phyloP scores from a whole-genome alignment of 169 alveolate genomes.

The Babesia bovis region DNA sequence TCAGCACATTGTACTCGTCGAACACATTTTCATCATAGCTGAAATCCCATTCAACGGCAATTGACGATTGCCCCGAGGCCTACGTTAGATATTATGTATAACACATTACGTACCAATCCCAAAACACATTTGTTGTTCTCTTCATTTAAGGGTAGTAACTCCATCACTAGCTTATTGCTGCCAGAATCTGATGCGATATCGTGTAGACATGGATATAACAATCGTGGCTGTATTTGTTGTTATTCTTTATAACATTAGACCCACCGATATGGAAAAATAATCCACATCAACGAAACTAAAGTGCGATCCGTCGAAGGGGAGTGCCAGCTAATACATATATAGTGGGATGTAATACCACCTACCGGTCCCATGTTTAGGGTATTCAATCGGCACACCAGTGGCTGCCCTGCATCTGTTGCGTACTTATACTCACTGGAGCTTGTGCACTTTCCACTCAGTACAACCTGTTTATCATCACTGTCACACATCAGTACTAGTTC shows the following conservation, averaged over 20 bases:
- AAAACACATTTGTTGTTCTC: conserved; percentile 32
- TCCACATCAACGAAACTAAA: conserved; percentile 53
- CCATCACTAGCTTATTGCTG: conserved; percentile 58
- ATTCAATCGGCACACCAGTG: conserved; percentile 50
- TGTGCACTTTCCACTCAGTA: conserved; percentile 42
- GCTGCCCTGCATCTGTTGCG: conserved; percentile 45
- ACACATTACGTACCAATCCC: conserved; percentile 50
- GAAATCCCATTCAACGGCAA: conserved; percentile 65
- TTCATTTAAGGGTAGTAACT: conserved; percentile 51
- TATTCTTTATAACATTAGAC: not conserved
- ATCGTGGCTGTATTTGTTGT: conserved; percentile 28
- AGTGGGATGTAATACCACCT: not conserved
- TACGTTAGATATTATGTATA: too few relatives aligned
- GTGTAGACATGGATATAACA: conserved; percentile 53
- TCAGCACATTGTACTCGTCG: conserved; percentile 54
- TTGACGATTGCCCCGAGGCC: conserved; percentile 59
- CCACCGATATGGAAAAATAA: conserved; percentile 60
- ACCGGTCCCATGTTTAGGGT: conserved; percentile 57
- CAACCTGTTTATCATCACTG: conserved; percentile 54
- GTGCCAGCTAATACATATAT: conserved; percentile 24
- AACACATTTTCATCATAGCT: conserved; percentile 53
- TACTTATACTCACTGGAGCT: conserved; percentile 40
- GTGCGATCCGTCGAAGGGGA: conserved; percentile 61
- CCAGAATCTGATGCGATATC: conserved; percentile 64
- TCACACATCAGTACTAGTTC: conserved; percentile 48